Evolutionary conservation across 164 flowering plant genomes (phyloP), one percentile per base, ranked within the genome.

Genomic region (Nymphaea colorata): DNA sequence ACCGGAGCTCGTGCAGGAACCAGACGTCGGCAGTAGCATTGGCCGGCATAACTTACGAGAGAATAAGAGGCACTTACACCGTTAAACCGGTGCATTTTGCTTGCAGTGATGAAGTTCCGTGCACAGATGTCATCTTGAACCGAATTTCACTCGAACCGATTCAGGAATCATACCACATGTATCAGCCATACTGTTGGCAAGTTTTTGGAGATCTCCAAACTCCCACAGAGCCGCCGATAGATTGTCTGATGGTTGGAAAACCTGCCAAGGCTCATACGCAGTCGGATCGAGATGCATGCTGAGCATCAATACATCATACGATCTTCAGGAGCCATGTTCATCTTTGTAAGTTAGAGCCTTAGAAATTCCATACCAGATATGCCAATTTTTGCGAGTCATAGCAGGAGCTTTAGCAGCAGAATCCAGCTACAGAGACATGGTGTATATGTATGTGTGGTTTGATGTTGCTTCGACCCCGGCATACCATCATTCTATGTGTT

Each of bases 141-240:
- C 68, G 64, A 45, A 79, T 84, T 36, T 63, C 75, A 61, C 80
- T 84, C 18, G 65, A 67, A 53, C 83, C 87, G 25, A 42, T 74
- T 14, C 80, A 79, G 70, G 72, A 73, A 55, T 64, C 55, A 47
- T 76, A 79, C 70, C 78, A 72, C 66, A 51, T 73, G 59, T 73
- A 74, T 62, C 67, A 72, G 8, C 92, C 99, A 61, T 92, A 77
- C 79, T 94, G 99, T 70, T 94, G 96, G 96, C 85, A 90, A 71
- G 80, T 96, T 4, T 94, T 83, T 69, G 99, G 99, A 45, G 90
- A 84, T 79, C 67, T 91, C 72, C 78, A 47, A 60, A 83, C 94
- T 64, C 94, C 98, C 7, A 79, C 93, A 3, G 75, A 82, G 69
- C 99, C 99, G 61, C 98, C 96, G 43, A 86, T 94, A 60, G 84